Conservation (phyloP, 192 early-diverging fungal species). For the Physocladia obscura region DNA sequence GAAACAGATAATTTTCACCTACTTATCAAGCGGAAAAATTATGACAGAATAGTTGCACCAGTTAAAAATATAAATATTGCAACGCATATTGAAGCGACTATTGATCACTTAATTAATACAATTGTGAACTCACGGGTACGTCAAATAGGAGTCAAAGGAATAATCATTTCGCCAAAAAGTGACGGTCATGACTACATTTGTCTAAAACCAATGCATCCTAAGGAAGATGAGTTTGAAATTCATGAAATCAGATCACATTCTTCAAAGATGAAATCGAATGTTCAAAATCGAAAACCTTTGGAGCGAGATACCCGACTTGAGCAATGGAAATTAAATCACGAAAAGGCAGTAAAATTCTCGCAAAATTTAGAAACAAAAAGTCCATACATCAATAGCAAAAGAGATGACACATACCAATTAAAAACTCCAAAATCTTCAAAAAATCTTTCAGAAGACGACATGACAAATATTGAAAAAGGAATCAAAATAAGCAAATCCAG, state of each 20-base stretch:
- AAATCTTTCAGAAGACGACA: not conserved
- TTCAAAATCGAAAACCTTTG: too few relatives aligned
- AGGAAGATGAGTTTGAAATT: not conserved
- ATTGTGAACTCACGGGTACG: conserved; percentile 15
- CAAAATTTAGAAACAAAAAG: not conserved
- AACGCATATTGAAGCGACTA: conserved; percentile 13
- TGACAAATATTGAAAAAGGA: not conserved
- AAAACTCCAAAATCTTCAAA: not conserved
- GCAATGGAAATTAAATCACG: not conserved
- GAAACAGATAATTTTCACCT: not conserved
- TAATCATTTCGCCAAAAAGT: not conserved
- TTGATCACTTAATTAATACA: conserved; percentile 20
- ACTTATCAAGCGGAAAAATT: conserved; percentile 13
- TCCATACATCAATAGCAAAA: not conserved
- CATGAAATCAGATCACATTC: not conserved
- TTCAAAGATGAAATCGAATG: too few relatives aligned
- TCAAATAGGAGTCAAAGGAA: not conserved
- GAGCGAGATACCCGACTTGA: not conserved
- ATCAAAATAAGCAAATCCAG: too few relatives aligned
- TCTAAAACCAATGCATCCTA: not conserved
- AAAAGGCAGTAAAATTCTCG: not conserved
- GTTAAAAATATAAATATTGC: conserved; percentile 14
- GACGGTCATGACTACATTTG: conserved; percentile 20
- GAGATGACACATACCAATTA: not conserved
- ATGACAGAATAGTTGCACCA: not conserved